Conservation (phyloP, 176 grass and related monocot genomes). For the Pharus latifolius region DNA sequence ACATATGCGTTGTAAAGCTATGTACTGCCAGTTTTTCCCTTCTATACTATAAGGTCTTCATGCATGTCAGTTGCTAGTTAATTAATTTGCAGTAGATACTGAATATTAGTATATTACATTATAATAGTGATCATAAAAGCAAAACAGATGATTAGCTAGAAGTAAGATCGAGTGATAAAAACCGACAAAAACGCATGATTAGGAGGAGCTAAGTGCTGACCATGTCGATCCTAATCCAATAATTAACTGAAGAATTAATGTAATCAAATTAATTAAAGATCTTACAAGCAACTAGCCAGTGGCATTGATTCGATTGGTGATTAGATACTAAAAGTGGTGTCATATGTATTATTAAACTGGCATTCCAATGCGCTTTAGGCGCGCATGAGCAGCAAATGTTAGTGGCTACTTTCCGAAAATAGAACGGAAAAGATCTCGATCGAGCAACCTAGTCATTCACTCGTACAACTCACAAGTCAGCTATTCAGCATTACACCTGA, state of each 20-base stretch:
- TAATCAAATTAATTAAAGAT: too few relatives aligned
- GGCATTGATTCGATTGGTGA: conserved; percentile 9
- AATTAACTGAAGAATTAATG: conserved; percentile 17
- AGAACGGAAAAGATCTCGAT: background rate
- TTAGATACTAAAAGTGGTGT: conserved; percentile 5
- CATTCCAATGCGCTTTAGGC: conserved; percentile 16
- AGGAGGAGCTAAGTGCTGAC: conserved; percentile 19
- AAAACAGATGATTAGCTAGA: background rate
- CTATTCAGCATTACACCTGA: too few relatives aligned
- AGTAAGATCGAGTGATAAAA: background rate
- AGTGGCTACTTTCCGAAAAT: conserved; percentile 21
- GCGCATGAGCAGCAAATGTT: conserved; percentile 42
- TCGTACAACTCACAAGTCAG: too few relatives aligned
- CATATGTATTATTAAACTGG: conserved; percentile 3
- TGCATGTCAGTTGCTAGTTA: background rate
- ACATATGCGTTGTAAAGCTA: conserved; percentile 5
- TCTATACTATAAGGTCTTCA: background rate
- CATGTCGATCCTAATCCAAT: conserved; percentile 18
- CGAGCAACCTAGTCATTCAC: background rate
- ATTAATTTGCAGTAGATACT: background rate
- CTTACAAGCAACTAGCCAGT: conserved; percentile 24
- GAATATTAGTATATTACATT: background rate
- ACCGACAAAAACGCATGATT: conserved; percentile 17
- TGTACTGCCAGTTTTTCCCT: too few relatives aligned
- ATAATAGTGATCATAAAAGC: background rate